Evolutionary conservation across 805 yeast genomes (phyloP).

Genomic region (Kockiozyma suomiensis): DNA sequence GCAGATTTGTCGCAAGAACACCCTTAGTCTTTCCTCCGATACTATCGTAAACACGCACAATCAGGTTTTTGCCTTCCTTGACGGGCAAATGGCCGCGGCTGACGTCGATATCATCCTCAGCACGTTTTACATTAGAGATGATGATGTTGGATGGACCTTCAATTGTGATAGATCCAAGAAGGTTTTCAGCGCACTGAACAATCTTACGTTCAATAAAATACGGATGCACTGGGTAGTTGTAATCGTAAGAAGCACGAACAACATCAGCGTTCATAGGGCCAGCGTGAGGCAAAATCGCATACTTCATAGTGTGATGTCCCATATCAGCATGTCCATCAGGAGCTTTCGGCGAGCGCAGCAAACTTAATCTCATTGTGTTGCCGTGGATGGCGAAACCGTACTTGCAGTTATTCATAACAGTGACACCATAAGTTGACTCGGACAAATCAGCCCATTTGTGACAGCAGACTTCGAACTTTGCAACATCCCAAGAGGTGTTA

Average conservation of each 20-base stretch:
- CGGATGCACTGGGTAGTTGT: constrained; percentile 58
- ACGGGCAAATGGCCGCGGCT: constrained; percentile 48
- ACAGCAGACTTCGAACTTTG: constrained; percentile 93
- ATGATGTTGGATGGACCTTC: constrained; percentile 63
- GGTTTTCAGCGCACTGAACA: constrained; percentile 33
- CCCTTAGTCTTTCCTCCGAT: constrained; percentile 78
- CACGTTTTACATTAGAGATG: constrained; percentile 78
- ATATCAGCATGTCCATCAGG: constrained; percentile 96
- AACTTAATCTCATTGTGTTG: constrained; percentile 81
- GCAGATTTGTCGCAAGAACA: constrained; percentile 50
- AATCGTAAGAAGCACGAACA: constrained; percentile 75
- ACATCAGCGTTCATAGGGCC: constrained; percentile 64
- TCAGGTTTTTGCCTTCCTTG: constrained; percentile 50
- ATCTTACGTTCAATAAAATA: constrained; percentile 32
- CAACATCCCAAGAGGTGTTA: constrained; percentile 95
- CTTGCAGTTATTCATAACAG: constrained; percentile 79
- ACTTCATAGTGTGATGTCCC: constrained; percentile 81
- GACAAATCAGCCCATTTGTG: constrained; percentile 93
- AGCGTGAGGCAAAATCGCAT: constrained; percentile 80
- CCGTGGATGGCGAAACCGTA: constrained; percentile 95
- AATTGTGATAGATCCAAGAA: constrained; percentile 43
- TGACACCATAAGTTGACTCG: constrained; percentile 83
- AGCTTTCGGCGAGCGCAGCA: constrained; percentile 87
- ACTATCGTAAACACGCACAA: constrained; percentile 81
- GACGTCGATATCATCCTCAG: constrained; percentile 71